Conservation (phyloP, 768 basidiomycete genomes). For the Plicaturopsis crispa region DNA sequence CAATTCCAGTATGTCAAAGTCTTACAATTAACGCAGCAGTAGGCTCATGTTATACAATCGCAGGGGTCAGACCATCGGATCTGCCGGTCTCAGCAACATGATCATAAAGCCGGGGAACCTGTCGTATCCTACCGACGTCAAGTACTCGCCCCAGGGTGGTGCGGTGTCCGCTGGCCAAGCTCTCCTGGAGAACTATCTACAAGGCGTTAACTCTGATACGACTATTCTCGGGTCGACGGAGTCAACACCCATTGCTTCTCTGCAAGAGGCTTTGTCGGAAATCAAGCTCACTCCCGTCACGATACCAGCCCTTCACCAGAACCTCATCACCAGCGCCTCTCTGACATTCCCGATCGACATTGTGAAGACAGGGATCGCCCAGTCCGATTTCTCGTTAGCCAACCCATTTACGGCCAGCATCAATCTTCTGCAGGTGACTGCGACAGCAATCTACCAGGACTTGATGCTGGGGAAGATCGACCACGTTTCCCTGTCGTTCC, state of each 20-base stretch:
- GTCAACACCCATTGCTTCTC: conserved; percentile 54
- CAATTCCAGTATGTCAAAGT: conserved; percentile 39
- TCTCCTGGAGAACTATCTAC: conserved; percentile 62
- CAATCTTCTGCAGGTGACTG: conserved; percentile 47
- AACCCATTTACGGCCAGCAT: conserved; percentile 73
- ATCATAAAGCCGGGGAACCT: conserved; percentile 52
- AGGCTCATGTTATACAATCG: neutral
- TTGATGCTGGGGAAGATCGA: conserved; percentile 54
- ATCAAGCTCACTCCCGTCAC: conserved; percentile 53
- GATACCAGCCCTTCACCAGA: conserved; percentile 58
- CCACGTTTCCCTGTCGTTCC: conserved; percentile 47
- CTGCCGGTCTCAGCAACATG: conserved; percentile 47
- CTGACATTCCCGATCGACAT: conserved; percentile 59
- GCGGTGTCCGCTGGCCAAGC: conserved; percentile 44
- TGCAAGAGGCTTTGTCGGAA: conserved; percentile 52
- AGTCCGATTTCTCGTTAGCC: conserved; percentile 46
- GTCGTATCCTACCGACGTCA: conserved; percentile 54
- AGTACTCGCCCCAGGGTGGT: conserved; percentile 49
- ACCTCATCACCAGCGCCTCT: conserved; percentile 47
- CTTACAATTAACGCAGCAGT: neutral
- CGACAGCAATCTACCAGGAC: conserved; percentile 47
- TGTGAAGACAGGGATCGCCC: conserved; percentile 50
- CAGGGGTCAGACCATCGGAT: conserved; percentile 47
- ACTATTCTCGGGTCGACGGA: conserved; percentile 45
- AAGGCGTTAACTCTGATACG: conserved; percentile 49